Base-by-base conservation (phyloP, 2,329 filamentous ascomycete genomes). In the Aspergillus fructus region DNA sequence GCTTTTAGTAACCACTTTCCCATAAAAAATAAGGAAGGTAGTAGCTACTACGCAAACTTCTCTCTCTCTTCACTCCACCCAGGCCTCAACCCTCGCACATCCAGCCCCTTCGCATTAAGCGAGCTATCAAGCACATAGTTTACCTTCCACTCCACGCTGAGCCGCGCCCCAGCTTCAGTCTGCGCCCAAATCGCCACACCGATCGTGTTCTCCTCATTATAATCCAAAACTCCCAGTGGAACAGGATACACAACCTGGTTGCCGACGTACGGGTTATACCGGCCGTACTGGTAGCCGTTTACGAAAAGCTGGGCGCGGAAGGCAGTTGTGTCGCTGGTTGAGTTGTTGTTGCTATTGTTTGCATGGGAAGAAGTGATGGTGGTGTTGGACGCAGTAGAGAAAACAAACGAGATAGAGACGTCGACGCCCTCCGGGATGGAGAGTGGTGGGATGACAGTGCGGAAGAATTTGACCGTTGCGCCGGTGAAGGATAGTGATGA, bases 221-320 rank as follows among this genome's bases (percentile, higher is more conserved):
- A 85, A 64, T 87, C 76, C 8, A 87, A 68, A 5, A 87, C 74
- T 0, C 85, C 85, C 0, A 81, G 81, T 1, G 83, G 84, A 2
- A 88, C 81, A 1, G 85, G 85, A 63, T 85, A 88, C 15, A 78
- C 74, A 15, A 81, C 76, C 71, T 88, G 85, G 47, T 85, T 82
- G 0, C 85, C 85, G 40, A 88, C 84, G 49, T 82, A 79, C 0
- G 85, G 83, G 58, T 83, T 81, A 64, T 81, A 87, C 7, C 83
- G 78, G 2, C 82, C 85, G 62, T 85, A 87, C 65, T 87, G 84
- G 63, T 87, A 88, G 0, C 85, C 85, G 55, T 88, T 88, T n/a
- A 87, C 79, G 55, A 84, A 87, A 2, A 88, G 67, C 63, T 85
- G 78, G 0, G 79, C 81, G 11, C 85, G 77, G 12, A 83, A 77